Percentiles rank a stretch among this genome's conserved stretches.
Evolutionary conservation across 768 basidiomycete species (phyloP).

Genomic region (Pulveroboletus frians): DNA sequence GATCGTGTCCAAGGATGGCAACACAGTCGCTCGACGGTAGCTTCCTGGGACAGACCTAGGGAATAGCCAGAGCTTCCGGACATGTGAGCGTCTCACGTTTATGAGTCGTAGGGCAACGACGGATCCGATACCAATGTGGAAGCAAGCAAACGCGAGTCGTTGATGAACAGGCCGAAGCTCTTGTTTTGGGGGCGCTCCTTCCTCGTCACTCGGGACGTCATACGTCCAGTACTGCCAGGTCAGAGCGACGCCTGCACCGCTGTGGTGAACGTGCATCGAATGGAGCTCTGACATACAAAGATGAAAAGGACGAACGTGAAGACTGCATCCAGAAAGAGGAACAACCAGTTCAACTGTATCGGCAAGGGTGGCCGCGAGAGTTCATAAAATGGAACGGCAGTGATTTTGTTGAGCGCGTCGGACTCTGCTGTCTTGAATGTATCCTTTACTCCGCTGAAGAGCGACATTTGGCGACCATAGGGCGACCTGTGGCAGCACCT

Average conservation of each 20-base stretch:
- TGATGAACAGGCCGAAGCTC: slow-evolving; percentile 30
- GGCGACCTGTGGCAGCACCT: not conserved
- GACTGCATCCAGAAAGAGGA: slow-evolving; percentile 26
- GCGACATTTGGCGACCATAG: slow-evolving; percentile 13
- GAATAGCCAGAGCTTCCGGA: slow-evolving; percentile 30
- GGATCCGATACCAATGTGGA: slow-evolving; percentile 28
- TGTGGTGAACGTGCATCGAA: not conserved
- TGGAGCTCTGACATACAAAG: not conserved
- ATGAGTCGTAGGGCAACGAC: slow-evolving; percentile 26
- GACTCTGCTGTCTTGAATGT: slow-evolving; percentile 16
- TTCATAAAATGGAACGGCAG: slow-evolving; percentile 24
- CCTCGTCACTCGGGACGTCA: slow-evolving; percentile 10
- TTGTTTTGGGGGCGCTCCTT: slow-evolving; percentile 11
- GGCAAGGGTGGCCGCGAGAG: slow-evolving; percentile 14
- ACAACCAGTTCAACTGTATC: slow-evolving; percentile 24
- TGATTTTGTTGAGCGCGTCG: slow-evolving; percentile 13
- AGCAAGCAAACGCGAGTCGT: slow-evolving; percentile 23
- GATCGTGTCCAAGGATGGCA: slow-evolving; percentile 24
- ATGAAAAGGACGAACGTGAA: slow-evolving; percentile 24
- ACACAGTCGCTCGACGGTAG: slow-evolving; percentile 14
- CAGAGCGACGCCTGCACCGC: slow-evolving; percentile 23
- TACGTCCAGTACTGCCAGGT: slow-evolving; percentile 28
- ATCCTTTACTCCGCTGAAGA: slow-evolving; percentile 1
- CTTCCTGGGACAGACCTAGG: slow-evolving; percentile 22
- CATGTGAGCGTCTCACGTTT: slow-evolving; percentile 24